Conservation (phyloP, 805 yeast genomes). For the Ogataea chonburiensis region DNA sequence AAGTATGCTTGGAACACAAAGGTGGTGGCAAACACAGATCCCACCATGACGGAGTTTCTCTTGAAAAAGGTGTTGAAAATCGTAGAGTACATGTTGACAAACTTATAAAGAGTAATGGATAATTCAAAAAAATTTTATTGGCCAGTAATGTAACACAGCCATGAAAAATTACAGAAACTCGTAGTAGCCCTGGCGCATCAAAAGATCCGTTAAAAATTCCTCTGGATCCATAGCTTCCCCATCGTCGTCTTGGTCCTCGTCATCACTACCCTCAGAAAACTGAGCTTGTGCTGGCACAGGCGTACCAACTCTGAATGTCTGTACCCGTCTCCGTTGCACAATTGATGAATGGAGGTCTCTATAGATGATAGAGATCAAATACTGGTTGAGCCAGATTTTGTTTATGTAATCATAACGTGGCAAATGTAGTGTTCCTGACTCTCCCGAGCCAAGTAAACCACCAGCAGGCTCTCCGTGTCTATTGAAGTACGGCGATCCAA, state of each 20-base stretch:
- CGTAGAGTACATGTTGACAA: constrained; percentile 36
- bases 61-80: constrained; percentile 70
- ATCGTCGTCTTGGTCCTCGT: constrained; percentile 5
- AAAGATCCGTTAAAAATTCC: constrained; percentile 18
- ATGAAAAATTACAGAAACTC: constrained; percentile 5
- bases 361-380: constrained; percentile 17
- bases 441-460: constrained; percentile 53
- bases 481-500: constrained; percentile 68
- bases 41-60: constrained; percentile 89
- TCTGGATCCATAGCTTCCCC: constrained; percentile 19
- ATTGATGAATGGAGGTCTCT: constrained; percentile 15
- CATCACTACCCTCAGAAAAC: constrained; percentile 10
- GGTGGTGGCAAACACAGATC: constrained; percentile 78
- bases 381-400: constrained; percentile 58
- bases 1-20: constrained; percentile 81
- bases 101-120: constrained; percentile 10
- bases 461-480: constrained; percentile 72
- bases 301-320: constrained; percentile 12
- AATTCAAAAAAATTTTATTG: constrained; percentile 20
- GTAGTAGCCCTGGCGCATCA: constrained; percentile 19
- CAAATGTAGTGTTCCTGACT: constrained; percentile 50
- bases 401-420: constrained; percentile 57
- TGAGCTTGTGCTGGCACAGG: constrained; percentile 16
- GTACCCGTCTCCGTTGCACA: constrained; percentile 11
- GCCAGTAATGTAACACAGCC: constrained; percentile 11